Evolutionary conservation across 2,329 filamentous ascomycete genomes (phyloP).

Genomic region (Colletotrichum lini): DNA sequence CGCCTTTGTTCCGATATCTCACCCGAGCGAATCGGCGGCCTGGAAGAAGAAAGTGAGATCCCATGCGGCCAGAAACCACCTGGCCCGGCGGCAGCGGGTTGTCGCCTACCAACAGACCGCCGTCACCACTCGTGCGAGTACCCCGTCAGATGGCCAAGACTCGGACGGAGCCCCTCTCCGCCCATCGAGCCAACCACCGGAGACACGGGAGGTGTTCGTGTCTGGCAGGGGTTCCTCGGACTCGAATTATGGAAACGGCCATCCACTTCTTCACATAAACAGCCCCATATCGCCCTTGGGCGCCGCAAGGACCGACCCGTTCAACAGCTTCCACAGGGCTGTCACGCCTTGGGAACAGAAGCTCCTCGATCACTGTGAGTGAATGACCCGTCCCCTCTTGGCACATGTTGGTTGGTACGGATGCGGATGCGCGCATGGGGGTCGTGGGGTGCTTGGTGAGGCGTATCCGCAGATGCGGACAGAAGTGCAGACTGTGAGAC

Average conservation of each 20-base stretch:
- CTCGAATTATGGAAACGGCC: too few species aligned
- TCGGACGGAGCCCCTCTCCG: background rate
- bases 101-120: constrained; percentile 33
- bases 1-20: constrained; percentile 43
- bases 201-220: too few species aligned
- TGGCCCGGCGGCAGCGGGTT: constrained; percentile 34
- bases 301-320: constrained; percentile 39
- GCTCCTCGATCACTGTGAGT: constrained; percentile 44
- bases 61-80: constrained; percentile 43
- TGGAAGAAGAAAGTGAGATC: constrained; percentile 43
- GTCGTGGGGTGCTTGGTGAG: background rate
- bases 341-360: constrained; percentile 29
- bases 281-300: constrained; percentile 10
- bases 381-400: background rate
- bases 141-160: background rate
- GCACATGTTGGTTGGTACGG: too few species aligned
- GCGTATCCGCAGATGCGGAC: background rate
- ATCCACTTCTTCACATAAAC: background rate
- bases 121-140: background rate
- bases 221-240: background rate
- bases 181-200: background rate
- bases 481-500: background rate
- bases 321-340: constrained; percentile 28
- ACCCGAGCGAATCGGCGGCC: constrained; percentile 35
- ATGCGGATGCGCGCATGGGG: too few species aligned